Percentiles rank a stretch among this genome's conserved stretches.
Evolutionary conservation across 1,139 yeast genomes (phyloP).

Genomic region (Saccharomycopsis hybrid): DNA sequence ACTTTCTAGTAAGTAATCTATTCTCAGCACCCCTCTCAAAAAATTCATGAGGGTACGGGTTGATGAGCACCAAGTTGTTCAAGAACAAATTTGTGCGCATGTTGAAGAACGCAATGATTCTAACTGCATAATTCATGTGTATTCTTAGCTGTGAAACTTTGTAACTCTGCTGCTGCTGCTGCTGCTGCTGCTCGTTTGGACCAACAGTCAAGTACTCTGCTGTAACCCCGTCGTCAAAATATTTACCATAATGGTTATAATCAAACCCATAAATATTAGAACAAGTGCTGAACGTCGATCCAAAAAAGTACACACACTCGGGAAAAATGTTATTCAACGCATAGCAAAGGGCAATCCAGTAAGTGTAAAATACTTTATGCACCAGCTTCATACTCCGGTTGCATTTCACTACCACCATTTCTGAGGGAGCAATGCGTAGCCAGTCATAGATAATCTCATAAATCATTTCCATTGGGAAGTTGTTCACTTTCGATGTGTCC

Average conservation of each 20-base stretch:
- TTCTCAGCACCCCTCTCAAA: not conserved
- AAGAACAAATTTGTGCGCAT: slow-evolving; percentile 3
- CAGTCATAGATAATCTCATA: slow-evolving; percentile 1
- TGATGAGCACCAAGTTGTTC: not conserved
- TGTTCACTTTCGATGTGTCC: not conserved
- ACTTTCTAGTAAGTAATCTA: not conserved
- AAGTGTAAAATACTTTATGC: slow-evolving; percentile 2
- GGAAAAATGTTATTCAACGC: slow-evolving; percentile 2
- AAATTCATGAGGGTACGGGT: slow-evolving; percentile 2
- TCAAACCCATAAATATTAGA: slow-evolving; percentile 1
- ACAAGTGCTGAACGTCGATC: not conserved
- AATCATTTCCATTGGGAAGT: not conserved
- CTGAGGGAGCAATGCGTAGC: not conserved
- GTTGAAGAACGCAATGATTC: slow-evolving; percentile 4
- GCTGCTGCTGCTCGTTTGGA: not conserved
- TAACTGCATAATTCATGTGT: not conserved
- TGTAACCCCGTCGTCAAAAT: not conserved
- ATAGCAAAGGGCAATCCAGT: slow-evolving; percentile 3
- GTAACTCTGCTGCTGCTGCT: too few species aligned
- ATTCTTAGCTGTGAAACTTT: too few species aligned
- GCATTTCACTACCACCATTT: not conserved
- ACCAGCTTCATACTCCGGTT: not conserved
- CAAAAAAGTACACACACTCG: slow-evolving; percentile 2
- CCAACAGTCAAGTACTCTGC: too few species aligned
- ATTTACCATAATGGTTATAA: not conserved